A percentile compares a stretch with the other conserved stretches of the same genome.
Evolutionary conservation across 495 filamentous ascomycete genomes (phyloP).

Genomic region (Tuber melanosporum): DNA sequence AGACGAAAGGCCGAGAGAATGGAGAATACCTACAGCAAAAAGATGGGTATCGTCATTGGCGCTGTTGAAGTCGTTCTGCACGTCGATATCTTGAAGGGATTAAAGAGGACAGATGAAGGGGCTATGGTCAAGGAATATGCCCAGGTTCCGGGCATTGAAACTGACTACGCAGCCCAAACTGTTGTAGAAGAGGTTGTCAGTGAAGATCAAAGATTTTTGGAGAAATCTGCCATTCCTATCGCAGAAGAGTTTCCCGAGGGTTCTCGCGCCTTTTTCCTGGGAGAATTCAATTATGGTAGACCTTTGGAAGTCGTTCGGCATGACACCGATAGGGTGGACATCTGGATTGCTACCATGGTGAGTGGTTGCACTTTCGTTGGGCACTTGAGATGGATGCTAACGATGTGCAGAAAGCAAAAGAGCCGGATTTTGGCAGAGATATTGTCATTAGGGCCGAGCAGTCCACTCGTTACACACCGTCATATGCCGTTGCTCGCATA

Average conservation of each 20-base stretch:
- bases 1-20: conserved; percentile 75
- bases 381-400: conserved; percentile 5
- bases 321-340: conserved; percentile 62
- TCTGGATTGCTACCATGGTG: conserved; percentile 60
- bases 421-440: conserved; percentile 71
- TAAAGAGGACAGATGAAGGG: conserved; percentile 84
- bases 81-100: conserved; percentile 84
- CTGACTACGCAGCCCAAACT: conserved; percentile 82
- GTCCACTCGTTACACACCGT: conserved; percentile 69
- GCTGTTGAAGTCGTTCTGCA: conserved; percentile 81
- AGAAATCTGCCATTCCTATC: conserved; percentile 74
- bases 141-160: conserved; percentile 79
- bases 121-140: conserved; percentile 91
- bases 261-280: conserved; percentile 86
- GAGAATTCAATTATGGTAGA: conserved; percentile 86
- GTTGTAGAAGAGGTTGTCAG: conserved; percentile 86
- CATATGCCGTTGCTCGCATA: conserved; percentile 74
- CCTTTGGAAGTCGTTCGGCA: conserved; percentile 79
- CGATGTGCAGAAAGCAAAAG: conserved; percentile 50
- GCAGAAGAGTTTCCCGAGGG: conserved; percentile 85
- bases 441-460: conserved; percentile 63
- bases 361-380: background rate
- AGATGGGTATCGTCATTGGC: conserved; percentile 81
- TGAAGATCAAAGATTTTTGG: conserved; percentile 87
- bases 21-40: conserved; percentile 79